A percentile compares a stretch with the other conserved stretches of the same genome.
phyloP scores from a whole-genome alignment of 2,329 filamentous ascomycete genomes.

The Hypoxylon sp. region DNA sequence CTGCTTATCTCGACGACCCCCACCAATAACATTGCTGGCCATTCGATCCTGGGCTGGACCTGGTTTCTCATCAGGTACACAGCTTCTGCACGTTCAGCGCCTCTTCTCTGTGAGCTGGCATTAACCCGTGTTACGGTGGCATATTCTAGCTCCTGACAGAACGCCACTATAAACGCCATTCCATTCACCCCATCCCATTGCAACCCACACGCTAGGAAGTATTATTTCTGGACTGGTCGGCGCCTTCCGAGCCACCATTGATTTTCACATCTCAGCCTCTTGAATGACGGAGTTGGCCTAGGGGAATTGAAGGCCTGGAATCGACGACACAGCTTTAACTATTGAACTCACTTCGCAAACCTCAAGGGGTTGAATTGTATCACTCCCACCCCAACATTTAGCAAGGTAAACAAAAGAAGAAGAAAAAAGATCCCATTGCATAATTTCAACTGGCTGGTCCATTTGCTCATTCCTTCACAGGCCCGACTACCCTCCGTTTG shows the following conservation, averaged over 20 bases:
- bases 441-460: not conserved
- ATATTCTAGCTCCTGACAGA: conserved; percentile 20
- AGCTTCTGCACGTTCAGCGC: conserved; percentile 19
- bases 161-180: conserved; percentile 29
- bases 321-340: conserved; percentile 21
- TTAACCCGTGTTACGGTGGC: conserved; percentile 32
- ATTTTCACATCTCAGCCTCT: conserved; percentile 6
- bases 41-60: conserved; percentile 5
- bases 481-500: not conserved
- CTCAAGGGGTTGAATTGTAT: conserved; percentile 13
- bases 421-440: not conserved
- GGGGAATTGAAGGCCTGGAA: conserved; percentile 7
- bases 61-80: conserved; percentile 32
- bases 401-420: conserved; percentile 5
- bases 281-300: conserved; percentile 35
- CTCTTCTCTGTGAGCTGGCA: conserved; percentile 24
- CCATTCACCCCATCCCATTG: conserved; percentile 9
- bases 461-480: conserved; percentile 8
- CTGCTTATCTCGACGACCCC: conserved; percentile 30
- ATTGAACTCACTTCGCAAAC: conserved; percentile 17
- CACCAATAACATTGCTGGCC: conserved; percentile 30
- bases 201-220: not conserved
- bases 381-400: conserved; percentile 4
- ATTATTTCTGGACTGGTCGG: conserved; percentile 23
- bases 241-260: conserved; percentile 28